Percentiles rank a stretch among this genome's conserved stretches.
Conservation (phyloP, 768 basidiomycete species). For the Xanthoconium purpureum region DNA sequence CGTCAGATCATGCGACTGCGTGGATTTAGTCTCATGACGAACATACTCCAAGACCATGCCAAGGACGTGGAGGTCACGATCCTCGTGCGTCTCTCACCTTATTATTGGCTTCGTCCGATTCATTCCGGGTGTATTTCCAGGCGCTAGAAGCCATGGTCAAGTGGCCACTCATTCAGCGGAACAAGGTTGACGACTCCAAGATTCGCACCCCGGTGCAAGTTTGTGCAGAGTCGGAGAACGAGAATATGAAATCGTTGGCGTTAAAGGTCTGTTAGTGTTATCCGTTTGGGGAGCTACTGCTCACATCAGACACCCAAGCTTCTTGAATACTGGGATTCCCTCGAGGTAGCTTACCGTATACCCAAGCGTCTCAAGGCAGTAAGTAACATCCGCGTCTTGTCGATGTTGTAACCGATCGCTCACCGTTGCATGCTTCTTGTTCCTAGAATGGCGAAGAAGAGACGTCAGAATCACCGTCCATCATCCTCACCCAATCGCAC, state of each 20-base stretch:
- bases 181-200: slow-evolving; percentile 87
- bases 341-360: slow-evolving; percentile 83
- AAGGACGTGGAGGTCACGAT: slow-evolving; percentile 69
- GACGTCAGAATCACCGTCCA: slow-evolving; percentile 10
- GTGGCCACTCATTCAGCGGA: slow-evolving; percentile 83
- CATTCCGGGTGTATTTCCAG: slow-evolving; percentile 30
- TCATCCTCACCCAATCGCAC: slow-evolving; percentile 21
- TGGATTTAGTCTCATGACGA: slow-evolving; percentile 89
- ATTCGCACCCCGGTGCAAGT: slow-evolving; percentile 62
- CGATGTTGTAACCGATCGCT: not conserved
- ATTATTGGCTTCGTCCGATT: not conserved
- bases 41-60: slow-evolving; percentile 73
- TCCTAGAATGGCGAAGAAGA: slow-evolving; percentile 35
- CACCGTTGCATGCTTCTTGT: not conserved
- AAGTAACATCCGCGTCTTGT: slow-evolving; percentile 5
- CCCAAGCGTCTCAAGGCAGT: slow-evolving; percentile 62
- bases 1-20: slow-evolving; percentile 88
- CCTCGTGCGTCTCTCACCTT: slow-evolving; percentile 47
- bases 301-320: slow-evolving; percentile 44
- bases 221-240: slow-evolving; percentile 54
- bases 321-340: slow-evolving; percentile 72
- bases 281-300: not conserved
- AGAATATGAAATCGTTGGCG: slow-evolving; percentile 54
- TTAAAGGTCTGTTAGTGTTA: slow-evolving; percentile 47
- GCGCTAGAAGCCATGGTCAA: slow-evolving; percentile 61